phyloP scores from a whole-genome alignment of 2,329 filamentous ascomycete genomes.

The Botryotinia narcissicola region DNA sequence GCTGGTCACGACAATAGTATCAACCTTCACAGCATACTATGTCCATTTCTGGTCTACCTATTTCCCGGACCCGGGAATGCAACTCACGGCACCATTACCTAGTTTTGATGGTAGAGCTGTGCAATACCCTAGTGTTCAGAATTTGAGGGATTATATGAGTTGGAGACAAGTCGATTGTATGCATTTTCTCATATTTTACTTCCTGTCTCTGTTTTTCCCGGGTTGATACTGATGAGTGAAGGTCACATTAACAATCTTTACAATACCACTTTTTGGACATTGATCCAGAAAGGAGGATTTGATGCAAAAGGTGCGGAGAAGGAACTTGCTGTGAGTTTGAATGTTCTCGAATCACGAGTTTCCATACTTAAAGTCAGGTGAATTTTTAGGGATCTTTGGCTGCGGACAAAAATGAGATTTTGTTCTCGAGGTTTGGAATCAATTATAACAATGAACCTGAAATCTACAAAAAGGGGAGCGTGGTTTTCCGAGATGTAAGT shows the following conservation, averaged over 20 bases:
- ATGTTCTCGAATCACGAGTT: neutral
- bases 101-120: constrained; percentile 93
- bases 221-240: constrained; percentile 39
- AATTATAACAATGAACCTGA: constrained; percentile 98
- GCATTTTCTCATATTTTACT: constrained; percentile 35
- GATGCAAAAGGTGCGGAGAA: constrained; percentile 76
- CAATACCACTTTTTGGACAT: constrained; percentile 93
- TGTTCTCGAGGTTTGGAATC: constrained; percentile 83
- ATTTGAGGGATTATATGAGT: constrained; percentile 90
- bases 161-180: constrained; percentile 96
- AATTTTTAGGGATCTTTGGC: constrained; percentile 71
- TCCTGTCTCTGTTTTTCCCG: neutral
- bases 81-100: constrained; percentile 71
- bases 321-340: constrained; percentile 62
- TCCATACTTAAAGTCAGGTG: neutral
- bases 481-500: constrained; percentile 70
- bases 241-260: constrained; percentile 98
- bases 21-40: constrained; percentile 91
- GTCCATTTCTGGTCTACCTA: constrained; percentile 74
- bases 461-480: constrained; percentile 90
- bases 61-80: constrained; percentile 68
- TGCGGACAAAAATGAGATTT: constrained; percentile 90
- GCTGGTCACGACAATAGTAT: constrained; percentile 84
- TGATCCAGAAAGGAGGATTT: constrained; percentile 77
- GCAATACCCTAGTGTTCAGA: constrained; percentile 77